These are phyloP conservation scores for Penicillium sp. DNA, from an alignment of 2,329 filamentous ascomycete genomes.

Conservation along the genomic window DNA sequence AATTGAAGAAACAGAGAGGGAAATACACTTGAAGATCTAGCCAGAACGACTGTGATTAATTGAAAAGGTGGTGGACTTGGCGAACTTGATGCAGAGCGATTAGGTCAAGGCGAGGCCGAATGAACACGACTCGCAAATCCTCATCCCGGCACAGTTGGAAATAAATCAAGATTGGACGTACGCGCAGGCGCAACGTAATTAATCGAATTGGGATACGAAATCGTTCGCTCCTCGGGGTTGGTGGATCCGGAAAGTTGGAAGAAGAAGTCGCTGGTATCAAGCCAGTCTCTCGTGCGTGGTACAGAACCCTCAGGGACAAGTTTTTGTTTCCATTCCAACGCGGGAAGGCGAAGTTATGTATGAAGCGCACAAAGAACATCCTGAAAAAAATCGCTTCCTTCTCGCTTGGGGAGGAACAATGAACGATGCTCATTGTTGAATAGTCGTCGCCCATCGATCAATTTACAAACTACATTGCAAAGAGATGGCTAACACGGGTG, in stretches of 20 bases:
- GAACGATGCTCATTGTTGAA: slow-evolving; percentile 25
- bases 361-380: slow-evolving; percentile 91
- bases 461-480: slow-evolving; percentile 53
- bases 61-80: neutral
- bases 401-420: slow-evolving; percentile 39
- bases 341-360: slow-evolving; percentile 63
- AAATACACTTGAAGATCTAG: neutral
- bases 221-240: neutral
- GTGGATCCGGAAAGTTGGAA: neutral
- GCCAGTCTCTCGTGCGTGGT: slow-evolving; percentile 68
- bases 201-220: slow-evolving; percentile 7
- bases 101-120: slow-evolving; percentile 5
- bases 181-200: neutral
- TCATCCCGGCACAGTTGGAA: slow-evolving; percentile 9
- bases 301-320: slow-evolving; percentile 86
- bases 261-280: slow-evolving; percentile 7
- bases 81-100: slow-evolving; percentile 17
- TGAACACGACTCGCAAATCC: slow-evolving; percentile 17
- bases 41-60: slow-evolving; percentile 10
- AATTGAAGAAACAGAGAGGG: slow-evolving; percentile 9
- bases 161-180: slow-evolving; percentile 8
- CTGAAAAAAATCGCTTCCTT: slow-evolving; percentile 77
- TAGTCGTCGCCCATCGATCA: slow-evolving; percentile 59
- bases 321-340: slow-evolving; percentile 86
- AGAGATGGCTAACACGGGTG: slow-evolving; percentile 68